Conservation (phyloP, 2,329 filamentous ascomycete species). For the Cladosporium sp. region DNA sequence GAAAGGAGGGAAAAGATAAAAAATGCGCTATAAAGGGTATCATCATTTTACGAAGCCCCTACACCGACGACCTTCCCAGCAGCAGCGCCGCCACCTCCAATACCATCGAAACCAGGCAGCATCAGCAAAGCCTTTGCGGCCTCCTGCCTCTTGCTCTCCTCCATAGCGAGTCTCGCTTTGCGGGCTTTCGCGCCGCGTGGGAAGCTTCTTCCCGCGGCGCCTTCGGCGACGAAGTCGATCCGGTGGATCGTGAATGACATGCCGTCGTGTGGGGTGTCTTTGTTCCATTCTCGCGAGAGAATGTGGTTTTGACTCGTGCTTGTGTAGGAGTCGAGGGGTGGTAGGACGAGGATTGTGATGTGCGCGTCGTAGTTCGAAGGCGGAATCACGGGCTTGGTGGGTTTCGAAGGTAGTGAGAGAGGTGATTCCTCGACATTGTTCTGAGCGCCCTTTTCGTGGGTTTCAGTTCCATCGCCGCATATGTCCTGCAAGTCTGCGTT, state of each 20-base stretch:
- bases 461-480: conserved; percentile 33
- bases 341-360: conserved; percentile 79
- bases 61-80: background rate
- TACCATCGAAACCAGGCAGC: conserved; percentile 16
- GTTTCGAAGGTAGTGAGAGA: conserved; percentile 19
- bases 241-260: conserved; percentile 81
- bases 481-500: conserved; percentile 30
- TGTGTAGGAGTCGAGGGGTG: conserved; percentile 70
- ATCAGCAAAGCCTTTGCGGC: conserved; percentile 29
- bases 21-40: no score
- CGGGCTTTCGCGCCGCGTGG: conserved; percentile 43
- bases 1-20: no score
- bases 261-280: conserved; percentile 63
- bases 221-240: conserved; percentile 81
- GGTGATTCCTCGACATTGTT: conserved; percentile 22
- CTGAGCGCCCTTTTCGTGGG: background rate
- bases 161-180: conserved; percentile 44
- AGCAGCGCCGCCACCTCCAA: background rate
- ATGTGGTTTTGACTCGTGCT: conserved; percentile 74
- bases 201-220: conserved; percentile 44
- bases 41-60: background rate
- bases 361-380: conserved; percentile 73
- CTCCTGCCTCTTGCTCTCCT: conserved; percentile 30
- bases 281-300: conserved; percentile 73
- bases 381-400: conserved; percentile 57